These are phyloP conservation scores for Lactarius tabidus DNA, from an alignment of 768 basidiomycete species.

Conservation along the genomic window DNA sequence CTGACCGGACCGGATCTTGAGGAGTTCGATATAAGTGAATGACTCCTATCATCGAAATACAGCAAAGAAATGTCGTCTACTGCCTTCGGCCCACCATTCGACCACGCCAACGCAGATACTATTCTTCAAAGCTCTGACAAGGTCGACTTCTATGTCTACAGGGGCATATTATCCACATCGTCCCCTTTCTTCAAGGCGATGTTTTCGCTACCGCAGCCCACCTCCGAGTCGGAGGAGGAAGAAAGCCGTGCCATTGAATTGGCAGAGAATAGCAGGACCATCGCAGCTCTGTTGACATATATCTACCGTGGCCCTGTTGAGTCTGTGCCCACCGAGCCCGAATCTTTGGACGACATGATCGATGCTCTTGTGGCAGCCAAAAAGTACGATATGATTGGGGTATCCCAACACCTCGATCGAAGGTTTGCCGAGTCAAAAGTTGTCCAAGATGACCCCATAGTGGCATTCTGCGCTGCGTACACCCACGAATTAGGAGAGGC, in stretches of 20 bases:
- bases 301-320: neutral
- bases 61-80: neutral
- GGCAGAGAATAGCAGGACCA: too few species aligned
- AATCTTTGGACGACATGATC: neutral
- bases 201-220: neutral
- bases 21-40: too few species aligned
- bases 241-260: too few species aligned
- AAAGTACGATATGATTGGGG: neutral
- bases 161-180: slow-evolving; percentile 6
- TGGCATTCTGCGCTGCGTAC: neutral
- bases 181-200: slow-evolving; percentile 9
- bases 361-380: neutral
- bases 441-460: neutral
- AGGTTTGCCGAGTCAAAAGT: neutral
- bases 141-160: slow-evolving; percentile 12
- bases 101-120: neutral
- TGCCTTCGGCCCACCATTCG: neutral
- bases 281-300: too few species aligned
- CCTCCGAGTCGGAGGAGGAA: too few species aligned
- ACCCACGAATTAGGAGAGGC: neutral
- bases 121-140: slow-evolving; percentile 8
- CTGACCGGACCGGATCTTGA: too few species aligned
- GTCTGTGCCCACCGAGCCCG: too few species aligned
- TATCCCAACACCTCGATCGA: neutral
- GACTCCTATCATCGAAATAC: too few species aligned